phyloP scores from a whole-genome alignment of 208 protist genomes.

The Leishmania braziliensis region DNA sequence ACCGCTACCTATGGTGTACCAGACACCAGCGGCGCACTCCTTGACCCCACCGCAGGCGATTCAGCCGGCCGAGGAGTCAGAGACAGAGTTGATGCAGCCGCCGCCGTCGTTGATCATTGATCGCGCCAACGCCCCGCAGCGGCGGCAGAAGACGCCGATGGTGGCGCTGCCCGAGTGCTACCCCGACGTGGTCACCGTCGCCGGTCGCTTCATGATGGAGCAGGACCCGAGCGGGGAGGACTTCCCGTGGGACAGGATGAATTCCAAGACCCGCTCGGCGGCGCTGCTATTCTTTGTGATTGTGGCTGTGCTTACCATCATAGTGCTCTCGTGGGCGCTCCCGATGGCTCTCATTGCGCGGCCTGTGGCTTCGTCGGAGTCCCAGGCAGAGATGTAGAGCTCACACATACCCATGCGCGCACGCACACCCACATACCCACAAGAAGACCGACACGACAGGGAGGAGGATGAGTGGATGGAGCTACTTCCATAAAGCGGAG shows the following conservation, averaged over 20 bases:
- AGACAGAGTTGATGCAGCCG: background rate
- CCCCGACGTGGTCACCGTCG: constrained; percentile 31
- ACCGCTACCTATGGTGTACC: background rate
- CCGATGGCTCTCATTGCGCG: background rate
- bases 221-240: constrained; percentile 29
- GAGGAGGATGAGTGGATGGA: background rate
- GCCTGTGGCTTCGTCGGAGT: background rate
- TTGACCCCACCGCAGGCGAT: background rate
- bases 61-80: background rate
- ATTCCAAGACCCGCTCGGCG: constrained; percentile 6
- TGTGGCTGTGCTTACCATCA: constrained; percentile 4
- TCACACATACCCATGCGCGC: background rate
- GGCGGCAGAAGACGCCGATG: constrained; percentile 20
- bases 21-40: background rate
- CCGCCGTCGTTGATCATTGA: background rate
- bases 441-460: background rate
- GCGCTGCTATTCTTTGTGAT: constrained; percentile 32
- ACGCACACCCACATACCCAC: background rate
- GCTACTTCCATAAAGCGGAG: background rate
- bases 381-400: background rate
- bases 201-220: constrained; percentile 55
- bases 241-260: constrained; percentile 40
- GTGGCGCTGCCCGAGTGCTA: constrained; percentile 24
- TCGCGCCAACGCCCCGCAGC: constrained; percentile 14
- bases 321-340: constrained; percentile 13